These are phyloP conservation scores for Apophysomyces trapeziformis DNA, from an alignment of 371 early-diverging fungal genomes.

Conservation along the genomic window DNA sequence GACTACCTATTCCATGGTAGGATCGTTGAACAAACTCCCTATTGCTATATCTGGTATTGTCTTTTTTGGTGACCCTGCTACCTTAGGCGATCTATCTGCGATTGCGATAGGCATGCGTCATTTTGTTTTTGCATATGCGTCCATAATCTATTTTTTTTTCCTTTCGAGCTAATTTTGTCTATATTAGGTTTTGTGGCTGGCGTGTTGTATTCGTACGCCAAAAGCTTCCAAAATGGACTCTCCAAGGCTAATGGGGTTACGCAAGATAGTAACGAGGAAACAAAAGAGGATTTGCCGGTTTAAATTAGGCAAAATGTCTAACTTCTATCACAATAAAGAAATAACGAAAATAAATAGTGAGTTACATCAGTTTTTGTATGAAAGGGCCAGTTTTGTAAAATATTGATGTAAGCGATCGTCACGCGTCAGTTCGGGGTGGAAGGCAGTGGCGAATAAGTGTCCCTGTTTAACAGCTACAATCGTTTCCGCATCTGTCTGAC, in stretches of 20 bases:
- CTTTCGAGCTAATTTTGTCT: neutral
- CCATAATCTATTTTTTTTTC: neutral
- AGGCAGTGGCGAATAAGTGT: conserved; percentile 88
- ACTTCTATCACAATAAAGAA: neutral
- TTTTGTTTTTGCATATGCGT: conserved; percentile 5
- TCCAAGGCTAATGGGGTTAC: neutral
- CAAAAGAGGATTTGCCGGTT: neutral
- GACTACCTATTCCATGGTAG: conserved; percentile 98
- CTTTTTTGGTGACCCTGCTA: conserved; percentile 91
- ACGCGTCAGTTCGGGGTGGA: conserved; percentile 93
- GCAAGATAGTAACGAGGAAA: neutral
- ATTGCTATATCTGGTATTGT: conserved; percentile 95
- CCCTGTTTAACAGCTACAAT: conserved; percentile 91
- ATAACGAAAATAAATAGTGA: neutral
- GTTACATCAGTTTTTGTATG: conserved; percentile 9
- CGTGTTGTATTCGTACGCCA: conserved; percentile 85
- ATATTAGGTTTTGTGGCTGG: conserved; percentile 75
- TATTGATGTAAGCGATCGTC: conserved; percentile 87
- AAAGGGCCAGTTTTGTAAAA: conserved; percentile 69
- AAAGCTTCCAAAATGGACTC: conserved; percentile 21
- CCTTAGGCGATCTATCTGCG: conserved; percentile 78
- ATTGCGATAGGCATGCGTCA: conserved; percentile 64
- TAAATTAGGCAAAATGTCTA: conserved; percentile 8
- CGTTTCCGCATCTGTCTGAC: conserved; percentile 57
- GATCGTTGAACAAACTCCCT: conserved; percentile 98